Percentiles rank a stretch among this genome's conserved stretches.
phyloP scores from a whole-genome alignment of 371 early-diverging fungal genomes.

The Choanephora cucurbitarum region DNA sequence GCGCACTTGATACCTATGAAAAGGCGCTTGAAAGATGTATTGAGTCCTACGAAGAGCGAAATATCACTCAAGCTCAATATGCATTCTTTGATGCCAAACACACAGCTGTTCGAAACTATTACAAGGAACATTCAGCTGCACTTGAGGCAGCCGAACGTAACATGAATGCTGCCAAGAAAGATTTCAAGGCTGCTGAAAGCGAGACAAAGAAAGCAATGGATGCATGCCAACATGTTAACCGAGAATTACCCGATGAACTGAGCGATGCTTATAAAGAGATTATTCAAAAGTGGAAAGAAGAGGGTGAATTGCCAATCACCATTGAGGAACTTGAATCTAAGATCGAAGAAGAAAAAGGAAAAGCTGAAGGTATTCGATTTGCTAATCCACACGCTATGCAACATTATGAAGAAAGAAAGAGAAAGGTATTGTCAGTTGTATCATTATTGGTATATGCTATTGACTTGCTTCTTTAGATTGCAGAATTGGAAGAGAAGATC shows the following conservation, averaged over 20 bases:
- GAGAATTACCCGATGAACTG: slow-evolving; percentile 43
- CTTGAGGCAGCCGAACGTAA: slow-evolving; percentile 5
- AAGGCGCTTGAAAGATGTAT: background rate
- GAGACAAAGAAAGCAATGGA: slow-evolving; percentile 25
- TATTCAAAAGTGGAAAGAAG: slow-evolving; percentile 33
- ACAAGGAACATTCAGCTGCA: background rate
- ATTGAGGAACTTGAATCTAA: slow-evolving; percentile 35
- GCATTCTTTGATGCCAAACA: slow-evolving; percentile 1
- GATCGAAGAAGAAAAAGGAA: slow-evolving; percentile 56
- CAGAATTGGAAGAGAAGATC: slow-evolving; percentile 31
- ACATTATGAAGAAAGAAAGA: slow-evolving; percentile 63
- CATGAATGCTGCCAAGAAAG: background rate
- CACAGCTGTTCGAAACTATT: slow-evolving; percentile 1
- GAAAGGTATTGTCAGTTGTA: slow-evolving; percentile 52
- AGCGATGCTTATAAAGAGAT: slow-evolving; percentile 53
- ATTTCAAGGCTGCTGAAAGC: slow-evolving; percentile 10
- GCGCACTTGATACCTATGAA: background rate
- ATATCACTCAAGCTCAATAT: background rate
- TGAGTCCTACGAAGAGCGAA: slow-evolving; percentile 1
- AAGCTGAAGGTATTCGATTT: slow-evolving; percentile 46
- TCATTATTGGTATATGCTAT: background rate
- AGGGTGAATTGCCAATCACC: slow-evolving; percentile 31
- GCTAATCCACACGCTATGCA: slow-evolving; percentile 61
- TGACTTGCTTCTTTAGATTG: slow-evolving; percentile 24
- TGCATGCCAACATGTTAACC: slow-evolving; percentile 46